These are phyloP conservation scores for Mycena venus DNA, from an alignment of 768 basidiomycete species.

Conservation along the genomic window DNA sequence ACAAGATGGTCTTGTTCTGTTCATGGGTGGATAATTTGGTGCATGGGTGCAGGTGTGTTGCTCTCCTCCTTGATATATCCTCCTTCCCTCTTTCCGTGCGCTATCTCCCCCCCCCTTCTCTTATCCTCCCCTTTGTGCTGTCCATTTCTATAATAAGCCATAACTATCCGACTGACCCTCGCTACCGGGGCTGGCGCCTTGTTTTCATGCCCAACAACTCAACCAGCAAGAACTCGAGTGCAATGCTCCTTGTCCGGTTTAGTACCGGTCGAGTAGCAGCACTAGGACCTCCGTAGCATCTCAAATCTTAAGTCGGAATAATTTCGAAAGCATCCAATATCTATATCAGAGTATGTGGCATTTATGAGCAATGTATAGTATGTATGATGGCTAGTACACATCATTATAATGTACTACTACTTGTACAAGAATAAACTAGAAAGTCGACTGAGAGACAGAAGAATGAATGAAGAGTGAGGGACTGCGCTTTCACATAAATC, in stretches of 20 bases:
- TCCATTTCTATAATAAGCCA: no score
- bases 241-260: conserved; percentile 48
- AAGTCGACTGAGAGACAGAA: no score
- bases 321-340: not conserved
- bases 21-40: conserved; percentile 62
- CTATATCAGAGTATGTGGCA: no score
- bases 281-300: no score
- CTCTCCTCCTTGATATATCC: not conserved
- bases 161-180: not conserved
- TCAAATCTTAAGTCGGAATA: no score
- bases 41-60: conserved; percentile 27
- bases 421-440: conserved; percentile 38
- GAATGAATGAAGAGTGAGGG: no score
- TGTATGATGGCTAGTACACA: not conserved
- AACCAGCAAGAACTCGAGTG: conserved; percentile 63
- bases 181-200: conserved; percentile 57
- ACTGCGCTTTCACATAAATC: conserved; percentile 42
- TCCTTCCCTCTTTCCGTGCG: no score
- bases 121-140: no score
- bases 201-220: conserved; percentile 62
- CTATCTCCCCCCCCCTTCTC: no score
- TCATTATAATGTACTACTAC: conserved; percentile 33
- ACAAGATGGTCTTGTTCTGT: conserved; percentile 65
- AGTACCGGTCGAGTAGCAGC: not conserved
- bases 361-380: conserved; percentile 14